Base-by-base conservation (phyloP, 129 eudicot genomes). In the Tanacetum coccineum region DNA sequence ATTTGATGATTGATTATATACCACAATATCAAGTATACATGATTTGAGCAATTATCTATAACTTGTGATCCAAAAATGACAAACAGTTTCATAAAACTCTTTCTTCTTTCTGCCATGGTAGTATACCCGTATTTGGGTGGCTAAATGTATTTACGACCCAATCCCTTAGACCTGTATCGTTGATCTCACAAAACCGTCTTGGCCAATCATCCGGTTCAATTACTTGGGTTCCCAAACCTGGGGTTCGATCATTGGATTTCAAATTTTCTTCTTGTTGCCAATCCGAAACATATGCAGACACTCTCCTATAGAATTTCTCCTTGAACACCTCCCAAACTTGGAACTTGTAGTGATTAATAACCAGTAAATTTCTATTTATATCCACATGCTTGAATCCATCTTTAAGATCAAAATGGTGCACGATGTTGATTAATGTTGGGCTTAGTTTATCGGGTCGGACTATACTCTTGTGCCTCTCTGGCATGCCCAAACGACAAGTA, bases 401-500 rank as follows among this genome's bases (percentile, higher is more conserved):
- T 57, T 68, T 74, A 36, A 90, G 66, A 45, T 82, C 74, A 64
- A 90, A 90, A 82, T 90, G 97, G 72, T 90, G 97, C 76, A 90
- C 95, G 68, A 76, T 44, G 71, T 90, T 90, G 59, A 90, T 84
- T 70, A 90, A 67, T 6, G 91, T 75, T 0, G 81, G 67, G 72
- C 82, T 69, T 14, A 90, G 54, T 13, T 85, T 84, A 51, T 82
- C 91, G 0, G 95, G 91, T 53, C 63, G 74, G 51, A 90, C 79
- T 52, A 90, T 87, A 53, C 91, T 84, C 79, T 90, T 90, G 84
- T 90, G 97, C 71, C 97, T 82, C 77, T 90, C 95, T 0, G 81
- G 84, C 0, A 46, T 44, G 21, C 57, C 65, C 73, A 84, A 19
- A 76, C 97, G 78, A 28, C 97, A 90, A 14, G 86, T 90, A 76